Evolutionary conservation across 2,329 filamentous ascomycete genomes (phyloP), one percentile per base, ranked within the genome.

Genomic region (Ophiostoma montium): DNA sequence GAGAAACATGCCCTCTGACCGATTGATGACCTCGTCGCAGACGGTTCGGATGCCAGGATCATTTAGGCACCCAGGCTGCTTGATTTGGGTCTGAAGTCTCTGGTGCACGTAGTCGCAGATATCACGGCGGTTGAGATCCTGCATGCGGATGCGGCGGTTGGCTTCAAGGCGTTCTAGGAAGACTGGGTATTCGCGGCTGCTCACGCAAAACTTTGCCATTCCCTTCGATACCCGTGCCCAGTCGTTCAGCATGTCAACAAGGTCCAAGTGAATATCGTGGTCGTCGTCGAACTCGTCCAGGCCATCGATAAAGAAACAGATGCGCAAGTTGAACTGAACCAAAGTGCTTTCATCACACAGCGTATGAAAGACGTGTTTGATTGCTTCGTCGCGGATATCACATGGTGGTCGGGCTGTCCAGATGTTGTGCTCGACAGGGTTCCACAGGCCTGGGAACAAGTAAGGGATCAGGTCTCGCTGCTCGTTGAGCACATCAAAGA

Each of bases 211-310:
- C 46, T 51, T 51, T 2, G 48, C 9, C 3, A 15, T 15, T 0
- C 30, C 27, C 3, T 13, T 6, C 7, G 31, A 31, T 1, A 3
- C 19, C 3, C 5, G 11, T 7, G 31, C 32, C 50, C 50, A 51
- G 10, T n/a, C 3, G n/a, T 10, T 19, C 5, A 51, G 42, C 27
- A 13, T 3, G 8, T 42, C 13, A 1, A 48, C 43, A 18, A 52
- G 11, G n/a, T 43, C 36, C 1, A 16, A 9, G 36, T 43, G n/a
- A 5, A 11, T 38, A 2, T 35, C 21, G 9, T 45, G n/a, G 6
- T 16, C 32, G 19, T 42, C 12, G 30, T 52, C 35, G 10, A 39
- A 49, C 33, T 52, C 50, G 32, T 52, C 50, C 3, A 52, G 18
- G 35, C 35, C 35, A 16, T 36, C 35, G 35, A 36, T 36, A 5